A percentile compares a stretch with the other conserved stretches of the same genome.
Evolutionary conservation across 768 basidiomycete species (phyloP).

Genomic region (Boletus tylopilopsis): DNA sequence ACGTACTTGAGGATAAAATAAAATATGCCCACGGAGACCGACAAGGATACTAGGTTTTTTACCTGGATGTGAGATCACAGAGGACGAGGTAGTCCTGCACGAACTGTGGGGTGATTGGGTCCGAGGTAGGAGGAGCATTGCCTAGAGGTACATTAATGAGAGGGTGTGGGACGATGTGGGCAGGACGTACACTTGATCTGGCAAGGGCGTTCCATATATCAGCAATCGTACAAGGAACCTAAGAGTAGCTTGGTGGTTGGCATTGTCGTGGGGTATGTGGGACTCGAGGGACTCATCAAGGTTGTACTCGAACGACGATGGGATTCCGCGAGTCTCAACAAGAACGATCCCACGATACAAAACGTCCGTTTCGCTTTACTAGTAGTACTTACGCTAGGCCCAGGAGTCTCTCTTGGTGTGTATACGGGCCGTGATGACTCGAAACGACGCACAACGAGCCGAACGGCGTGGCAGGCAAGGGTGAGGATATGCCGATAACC

Average conservation of each 20-base stretch:
- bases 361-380: slow-evolving; percentile 36
- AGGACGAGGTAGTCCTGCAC: slow-evolving; percentile 81
- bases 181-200: slow-evolving; percentile 60
- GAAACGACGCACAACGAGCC: too few species aligned
- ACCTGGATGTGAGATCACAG: slow-evolving; percentile 48
- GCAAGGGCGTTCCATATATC: slow-evolving; percentile 65
- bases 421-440: too few species aligned
- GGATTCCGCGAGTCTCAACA: slow-evolving; percentile 24
- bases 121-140: slow-evolving; percentile 65
- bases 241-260: slow-evolving; percentile 59
- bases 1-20: slow-evolving; percentile 63
- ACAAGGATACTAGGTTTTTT: slow-evolving; percentile 66
- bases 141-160: slow-evolving; percentile 43
- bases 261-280: slow-evolving; percentile 52
- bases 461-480: too few species aligned
- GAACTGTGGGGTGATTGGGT: slow-evolving; percentile 65
- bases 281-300: slow-evolving; percentile 50
- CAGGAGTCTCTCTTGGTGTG: too few species aligned
- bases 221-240: slow-evolving; percentile 70
- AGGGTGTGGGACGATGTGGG: background rate
- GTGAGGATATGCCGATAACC: too few species aligned
- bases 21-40: slow-evolving; percentile 71
- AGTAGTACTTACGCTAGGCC: too few species aligned
- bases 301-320: background rate
- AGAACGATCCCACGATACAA: slow-evolving; percentile 21